phyloP scores from a whole-genome alignment of 148 eudicot genomes.

The Camellia granthamiana region DNA sequence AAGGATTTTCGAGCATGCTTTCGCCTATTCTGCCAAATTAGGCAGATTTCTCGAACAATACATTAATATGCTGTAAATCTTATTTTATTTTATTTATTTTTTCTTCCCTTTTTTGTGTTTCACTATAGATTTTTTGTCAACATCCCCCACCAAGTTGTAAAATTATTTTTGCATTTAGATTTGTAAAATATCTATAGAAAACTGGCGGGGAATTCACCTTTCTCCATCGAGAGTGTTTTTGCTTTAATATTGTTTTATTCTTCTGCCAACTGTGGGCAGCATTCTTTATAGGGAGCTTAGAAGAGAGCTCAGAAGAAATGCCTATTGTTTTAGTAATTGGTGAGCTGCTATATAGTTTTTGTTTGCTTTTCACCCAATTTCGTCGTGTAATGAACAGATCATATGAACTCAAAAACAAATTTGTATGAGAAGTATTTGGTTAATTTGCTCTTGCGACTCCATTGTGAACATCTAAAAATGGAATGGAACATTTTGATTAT shows the following conservation, averaged over 20 bases:
- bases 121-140: constrained; percentile 5
- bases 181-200: constrained; percentile 18
- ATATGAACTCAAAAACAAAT: neutral
- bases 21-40: constrained; percentile 20
- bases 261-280: constrained; percentile 31
- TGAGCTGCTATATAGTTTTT: constrained; percentile 8
- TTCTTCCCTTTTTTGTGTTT: neutral
- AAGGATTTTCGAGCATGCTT: constrained; percentile 21
- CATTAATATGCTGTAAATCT: constrained; percentile 25
- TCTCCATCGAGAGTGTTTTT: neutral
- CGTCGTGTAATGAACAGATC: constrained; percentile 7
- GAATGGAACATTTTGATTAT: neutral
- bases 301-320: constrained; percentile 9
- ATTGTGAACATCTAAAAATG: neutral
- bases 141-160: constrained; percentile 22
- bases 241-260: neutral
- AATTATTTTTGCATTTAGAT: constrained; percentile 13
- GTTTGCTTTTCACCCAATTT: neutral
- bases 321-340: constrained; percentile 3
- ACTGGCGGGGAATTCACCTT: constrained; percentile 14
- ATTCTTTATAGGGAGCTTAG: constrained; percentile 28
- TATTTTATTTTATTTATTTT: neutral
- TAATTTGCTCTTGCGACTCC: neutral
- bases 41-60: neutral
- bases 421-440: constrained; percentile 3